Evolutionary conservation across 2,329 filamentous ascomycete species (phyloP).

Genomic region (Lasiodiplodia citricola): DNA sequence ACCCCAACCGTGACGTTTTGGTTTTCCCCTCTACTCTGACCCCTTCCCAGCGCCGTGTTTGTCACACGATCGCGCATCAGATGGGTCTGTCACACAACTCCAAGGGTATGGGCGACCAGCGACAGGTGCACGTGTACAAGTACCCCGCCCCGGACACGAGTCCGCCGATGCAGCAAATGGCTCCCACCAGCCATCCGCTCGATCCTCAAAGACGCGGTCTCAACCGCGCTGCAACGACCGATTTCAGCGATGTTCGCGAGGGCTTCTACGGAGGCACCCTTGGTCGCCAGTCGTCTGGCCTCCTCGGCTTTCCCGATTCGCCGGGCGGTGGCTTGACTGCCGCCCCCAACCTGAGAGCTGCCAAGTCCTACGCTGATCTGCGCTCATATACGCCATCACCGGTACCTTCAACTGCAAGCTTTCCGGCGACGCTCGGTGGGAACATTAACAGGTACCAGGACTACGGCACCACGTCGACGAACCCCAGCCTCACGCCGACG

Average conservation of each 20-base stretch:
- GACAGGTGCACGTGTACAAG: constrained; percentile 90
- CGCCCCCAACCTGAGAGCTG: constrained; percentile 81
- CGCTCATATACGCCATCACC: constrained; percentile 95
- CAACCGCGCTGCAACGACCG: constrained; percentile 94
- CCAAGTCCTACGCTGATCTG: constrained; percentile 95
- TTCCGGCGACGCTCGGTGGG: constrained; percentile 70
- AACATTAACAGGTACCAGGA: constrained; percentile 66
- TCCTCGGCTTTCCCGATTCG: constrained; percentile 82
- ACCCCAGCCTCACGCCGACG: constrained; percentile 69
- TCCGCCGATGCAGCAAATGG: constrained; percentile 65
- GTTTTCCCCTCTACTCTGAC: constrained; percentile 82
- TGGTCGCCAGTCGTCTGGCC: constrained; percentile 77
- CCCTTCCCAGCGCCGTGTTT: constrained; percentile 83
- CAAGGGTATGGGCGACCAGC: constrained; percentile 82
- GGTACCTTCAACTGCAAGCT: constrained; percentile 86
- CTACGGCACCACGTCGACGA: constrained; percentile 66
- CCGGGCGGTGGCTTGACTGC: constrained; percentile 67
- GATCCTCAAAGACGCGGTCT: constrained; percentile 83
- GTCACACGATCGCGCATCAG: constrained; percentile 93
- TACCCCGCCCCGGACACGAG: constrained; percentile 64
- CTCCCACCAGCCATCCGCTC: constrained; percentile 66
- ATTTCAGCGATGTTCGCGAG: constrained; percentile 83
- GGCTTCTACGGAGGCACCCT: constrained; percentile 77
- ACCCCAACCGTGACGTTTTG: constrained; percentile 75
- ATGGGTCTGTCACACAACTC: constrained; percentile 92